These are phyloP conservation scores for Vitis hybrid DNA, from an alignment of 177 flowering plant species.

Conservation along the genomic window DNA sequence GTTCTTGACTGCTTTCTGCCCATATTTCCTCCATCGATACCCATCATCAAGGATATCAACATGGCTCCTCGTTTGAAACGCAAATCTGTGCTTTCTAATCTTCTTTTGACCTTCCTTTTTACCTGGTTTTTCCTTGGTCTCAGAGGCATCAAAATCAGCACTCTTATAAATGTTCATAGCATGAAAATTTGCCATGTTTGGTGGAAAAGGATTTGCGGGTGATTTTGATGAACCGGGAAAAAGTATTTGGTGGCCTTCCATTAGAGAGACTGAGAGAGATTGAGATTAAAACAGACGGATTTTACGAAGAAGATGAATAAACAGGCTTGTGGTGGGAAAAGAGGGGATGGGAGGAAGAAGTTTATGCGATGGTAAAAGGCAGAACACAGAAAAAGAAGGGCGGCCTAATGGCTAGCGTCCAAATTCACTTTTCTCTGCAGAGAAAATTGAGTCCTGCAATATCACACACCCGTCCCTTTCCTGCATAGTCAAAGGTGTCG, in stretches of 20 bases:
- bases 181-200: neutral
- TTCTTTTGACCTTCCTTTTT: conserved; percentile 6
- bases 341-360: neutral
- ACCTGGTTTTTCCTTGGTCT: neutral
- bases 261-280: neutral
- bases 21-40: conserved; percentile 40
- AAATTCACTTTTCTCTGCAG: neutral
- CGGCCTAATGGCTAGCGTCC: neutral
- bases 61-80: conserved; percentile 34
- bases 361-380: neutral
- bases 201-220: neutral
- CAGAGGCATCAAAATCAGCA: neutral
- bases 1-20: conserved; percentile 34
- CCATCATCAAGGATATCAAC: conserved; percentile 41
- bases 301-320: too few relatives aligned
- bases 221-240: neutral
- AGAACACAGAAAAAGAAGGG: neutral
- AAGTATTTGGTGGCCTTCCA: neutral
- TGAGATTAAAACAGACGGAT: neutral
- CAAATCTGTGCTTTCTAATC: conserved; percentile 20
- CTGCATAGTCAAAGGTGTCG: neutral
- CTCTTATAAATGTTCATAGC: neutral
- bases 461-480: too few relatives aligned
- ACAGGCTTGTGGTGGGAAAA: too few relatives aligned
- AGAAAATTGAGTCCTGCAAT: neutral